phyloP scores from a whole-genome alignment of 2,329 filamentous ascomycete genomes.

The Penicillium sp. region DNA sequence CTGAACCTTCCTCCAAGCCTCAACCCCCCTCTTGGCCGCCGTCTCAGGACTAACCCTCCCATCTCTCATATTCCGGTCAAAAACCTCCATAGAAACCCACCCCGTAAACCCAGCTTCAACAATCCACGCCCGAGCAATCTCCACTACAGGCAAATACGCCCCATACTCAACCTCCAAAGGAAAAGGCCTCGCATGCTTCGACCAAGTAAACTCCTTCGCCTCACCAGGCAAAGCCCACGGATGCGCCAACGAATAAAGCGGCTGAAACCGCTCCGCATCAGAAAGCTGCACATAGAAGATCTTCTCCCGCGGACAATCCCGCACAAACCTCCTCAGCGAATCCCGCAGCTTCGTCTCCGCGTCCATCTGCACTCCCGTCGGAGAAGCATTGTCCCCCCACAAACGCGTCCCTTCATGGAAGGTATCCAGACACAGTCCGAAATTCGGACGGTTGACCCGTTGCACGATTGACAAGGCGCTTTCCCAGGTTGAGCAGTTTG shows the following conservation, averaged over 20 bases:
- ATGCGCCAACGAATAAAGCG: conserved; percentile 28
- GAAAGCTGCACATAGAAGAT: conserved; percentile 37
- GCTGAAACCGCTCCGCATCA: conserved; percentile 33
- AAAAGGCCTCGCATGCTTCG: conserved; percentile 30
- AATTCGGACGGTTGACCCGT: conserved; percentile 32
- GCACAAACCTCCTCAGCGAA: conserved; percentile 22
- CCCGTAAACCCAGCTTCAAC: conserved; percentile 27
- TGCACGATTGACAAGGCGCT: conserved; percentile 24
- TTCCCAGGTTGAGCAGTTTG: conserved; percentile 33
- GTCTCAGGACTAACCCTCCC: not conserved
- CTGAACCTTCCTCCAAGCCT: conserved; percentile 21
- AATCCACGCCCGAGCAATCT: conserved; percentile 29
- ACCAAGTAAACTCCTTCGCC: conserved; percentile 29
- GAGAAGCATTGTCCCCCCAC: conserved; percentile 29
- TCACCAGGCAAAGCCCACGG: conserved; percentile 29
- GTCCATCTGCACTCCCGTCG: conserved; percentile 23
- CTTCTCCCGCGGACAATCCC: conserved; percentile 24
- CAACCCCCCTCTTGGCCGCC: conserved; percentile 8
- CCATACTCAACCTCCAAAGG: conserved; percentile 27
- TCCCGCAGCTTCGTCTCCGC: conserved; percentile 17
- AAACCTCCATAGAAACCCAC: conserved; percentile 34
- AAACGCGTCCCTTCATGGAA: conserved; percentile 34
- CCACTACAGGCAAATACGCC: conserved; percentile 26
- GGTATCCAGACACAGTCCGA: conserved; percentile 37
- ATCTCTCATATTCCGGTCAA: conserved; percentile 20